Evolutionary conservation across 2,329 filamentous ascomycete species (phyloP), one percentile per base, ranked within the genome.

Genomic region (Curvularia eragrostidis): DNA sequence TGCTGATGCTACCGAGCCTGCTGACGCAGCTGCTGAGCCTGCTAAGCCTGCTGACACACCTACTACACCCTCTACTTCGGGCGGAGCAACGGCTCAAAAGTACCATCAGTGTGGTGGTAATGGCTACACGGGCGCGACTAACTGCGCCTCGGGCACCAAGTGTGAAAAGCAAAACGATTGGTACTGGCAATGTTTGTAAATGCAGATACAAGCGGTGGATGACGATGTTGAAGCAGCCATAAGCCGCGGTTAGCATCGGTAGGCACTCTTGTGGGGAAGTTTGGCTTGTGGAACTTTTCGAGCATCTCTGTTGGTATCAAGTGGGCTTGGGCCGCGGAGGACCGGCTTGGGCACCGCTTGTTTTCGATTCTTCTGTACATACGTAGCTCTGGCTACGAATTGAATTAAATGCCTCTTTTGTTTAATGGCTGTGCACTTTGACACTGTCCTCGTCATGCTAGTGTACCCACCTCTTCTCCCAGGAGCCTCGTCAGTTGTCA

Each of bases 91-190:
- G n/a, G 71, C 66, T 32, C 62, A 61, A 49, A 71, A 68, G 38
- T 82, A 75, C 58, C 75, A 72, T 3, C 80, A 81, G 70, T 83
- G 81, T 63, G 81, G 81, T 65, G 81, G 81, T 18, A 67, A 68
- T 10, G 75, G 73, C 50, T 82, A 69, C 64, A 76, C 66, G 1
- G 81, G 81, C 18, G 47, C 77, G 5, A 79, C 74, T 3, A 52
- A 59, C 12, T 83, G 81, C 52, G 75, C 71, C 5, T 56, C 70
- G 26, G 80, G 80, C 28, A 61, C 58, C 23, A 71, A 69, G 7
- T 83, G 81, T 71, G 70, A 70, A 32, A 64, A 68, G 23, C 66
- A 65, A 54, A 83, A 82, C 72, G 67, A 74, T 7, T 83, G 78
- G 67, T 83, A 83, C 74, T 78, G 66, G 26, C 81, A 83, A 74